Conservation (phyloP, 1,139 yeast genomes). For the Debaryomyces singareniensis region DNA sequence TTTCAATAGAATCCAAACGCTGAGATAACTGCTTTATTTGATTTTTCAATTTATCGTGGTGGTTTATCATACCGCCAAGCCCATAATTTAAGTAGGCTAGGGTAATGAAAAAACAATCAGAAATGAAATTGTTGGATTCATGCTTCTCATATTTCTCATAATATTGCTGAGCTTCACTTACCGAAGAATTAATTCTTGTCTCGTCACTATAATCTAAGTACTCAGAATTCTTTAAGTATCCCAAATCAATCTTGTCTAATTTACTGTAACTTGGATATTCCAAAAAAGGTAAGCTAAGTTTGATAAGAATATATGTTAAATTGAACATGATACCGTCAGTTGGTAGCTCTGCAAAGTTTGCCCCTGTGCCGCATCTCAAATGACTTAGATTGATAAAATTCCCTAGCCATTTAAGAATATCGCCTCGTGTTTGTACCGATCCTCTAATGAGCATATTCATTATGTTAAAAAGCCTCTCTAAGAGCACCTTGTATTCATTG, state of each 20-base stretch:
- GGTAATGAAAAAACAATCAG: conserved; percentile 80
- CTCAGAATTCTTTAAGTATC: conserved; percentile 49
- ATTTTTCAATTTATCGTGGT: conserved; percentile 49
- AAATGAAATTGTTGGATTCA: conserved; percentile 56
- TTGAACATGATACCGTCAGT: conserved; percentile 83
- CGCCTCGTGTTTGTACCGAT: conserved; percentile 56
- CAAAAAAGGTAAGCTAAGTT: conserved; percentile 78
- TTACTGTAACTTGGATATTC: conserved; percentile 55
- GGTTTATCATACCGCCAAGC: conserved; percentile 66
- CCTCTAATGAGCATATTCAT: conserved; percentile 76
- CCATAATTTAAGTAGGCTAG: conserved; percentile 84
- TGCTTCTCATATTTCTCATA: conserved; percentile 26
- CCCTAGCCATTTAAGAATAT: conserved; percentile 62
- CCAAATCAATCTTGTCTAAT: conserved; percentile 68
- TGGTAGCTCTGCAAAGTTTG: conserved; percentile 60
- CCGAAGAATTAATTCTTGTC: conserved; percentile 74
- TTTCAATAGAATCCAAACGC: conserved; percentile 44
- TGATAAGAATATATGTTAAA: conserved; percentile 58
- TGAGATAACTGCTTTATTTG: conserved; percentile 47
- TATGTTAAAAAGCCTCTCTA: conserved; percentile 60
- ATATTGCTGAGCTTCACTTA: conserved; percentile 59
- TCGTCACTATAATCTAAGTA: conserved; percentile 69
- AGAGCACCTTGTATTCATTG: conserved; percentile 49
- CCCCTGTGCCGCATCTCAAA: conserved; percentile 81
- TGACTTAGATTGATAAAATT: conserved; percentile 73